Evolutionary conservation across 2,329 filamentous ascomycete genomes (phyloP).

Genomic region (Hypoxylon sp.): DNA sequence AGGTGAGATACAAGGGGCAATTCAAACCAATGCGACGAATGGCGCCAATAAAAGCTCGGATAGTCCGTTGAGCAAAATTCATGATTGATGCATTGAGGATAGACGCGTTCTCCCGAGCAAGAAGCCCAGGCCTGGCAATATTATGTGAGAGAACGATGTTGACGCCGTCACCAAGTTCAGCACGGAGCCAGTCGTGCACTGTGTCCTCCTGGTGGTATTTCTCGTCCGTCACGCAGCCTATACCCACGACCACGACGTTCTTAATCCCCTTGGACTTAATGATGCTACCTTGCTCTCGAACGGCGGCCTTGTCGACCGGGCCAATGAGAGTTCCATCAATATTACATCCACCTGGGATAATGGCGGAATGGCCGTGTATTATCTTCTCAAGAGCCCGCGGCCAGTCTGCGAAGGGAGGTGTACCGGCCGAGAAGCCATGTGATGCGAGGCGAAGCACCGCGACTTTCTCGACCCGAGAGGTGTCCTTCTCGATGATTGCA

Average conservation of each 20-base stretch:
- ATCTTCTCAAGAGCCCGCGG: conserved; percentile 61
- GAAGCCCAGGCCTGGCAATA: conserved; percentile 65
- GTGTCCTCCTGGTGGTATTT: conserved; percentile 60
- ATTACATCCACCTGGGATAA: conserved; percentile 64
- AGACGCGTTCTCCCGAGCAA: conserved; percentile 74
- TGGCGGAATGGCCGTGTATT: conserved; percentile 60
- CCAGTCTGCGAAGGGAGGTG: conserved; percentile 66
- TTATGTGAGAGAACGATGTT: conserved; percentile 64
- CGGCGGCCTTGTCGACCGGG: conserved; percentile 58
- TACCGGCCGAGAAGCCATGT: conserved; percentile 60
- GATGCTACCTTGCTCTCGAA: conserved; percentile 55
- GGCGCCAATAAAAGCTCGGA: conserved; percentile 66
- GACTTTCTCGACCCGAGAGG: conserved; percentile 61
- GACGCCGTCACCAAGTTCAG: conserved; percentile 54
- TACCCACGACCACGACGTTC: conserved; percentile 62
- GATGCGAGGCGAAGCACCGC: conserved; percentile 67
- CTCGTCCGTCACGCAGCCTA: conserved; percentile 65
- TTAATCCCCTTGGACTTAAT: conserved; percentile 59
- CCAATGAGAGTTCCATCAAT: conserved; percentile 63
- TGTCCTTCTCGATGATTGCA: conserved; percentile 67
- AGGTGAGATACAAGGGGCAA: conserved; percentile 70
- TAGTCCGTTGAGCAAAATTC: conserved; percentile 67
- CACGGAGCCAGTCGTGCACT: conserved; percentile 57
- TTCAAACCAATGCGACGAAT: conserved; percentile 62
- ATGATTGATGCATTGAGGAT: conserved; percentile 74